Conservation (phyloP, 2,329 filamentous ascomycete genomes). For the Colletotrichum graminicola region DNA sequence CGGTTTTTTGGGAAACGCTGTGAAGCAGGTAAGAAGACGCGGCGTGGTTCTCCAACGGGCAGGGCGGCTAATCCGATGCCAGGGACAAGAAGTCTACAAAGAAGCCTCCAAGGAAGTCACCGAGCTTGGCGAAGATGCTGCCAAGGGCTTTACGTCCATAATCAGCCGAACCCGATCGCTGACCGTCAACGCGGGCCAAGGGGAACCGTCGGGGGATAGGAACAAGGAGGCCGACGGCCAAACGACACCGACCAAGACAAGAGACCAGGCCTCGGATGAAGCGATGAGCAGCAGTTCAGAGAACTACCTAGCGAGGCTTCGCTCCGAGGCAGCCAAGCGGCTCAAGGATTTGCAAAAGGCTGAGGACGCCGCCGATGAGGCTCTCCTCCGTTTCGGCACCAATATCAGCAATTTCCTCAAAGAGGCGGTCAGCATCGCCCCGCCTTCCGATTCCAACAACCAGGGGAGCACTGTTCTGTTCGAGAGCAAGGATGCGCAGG, state of each 20-base stretch:
- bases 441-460: constrained; percentile 68
- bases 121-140: constrained; percentile 83
- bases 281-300: constrained; percentile 60
- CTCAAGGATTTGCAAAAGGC: constrained; percentile 91
- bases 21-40: constrained; percentile 78
- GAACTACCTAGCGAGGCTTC: constrained; percentile 81
- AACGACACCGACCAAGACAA: constrained; percentile 61
- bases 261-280: constrained; percentile 57
- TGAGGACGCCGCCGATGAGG: constrained; percentile 96
- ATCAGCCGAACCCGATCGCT: constrained; percentile 80
- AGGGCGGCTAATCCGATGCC: constrained; percentile 30
- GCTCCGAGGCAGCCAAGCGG: constrained; percentile 81
- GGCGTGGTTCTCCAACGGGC: not conserved
- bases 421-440: constrained; percentile 90
- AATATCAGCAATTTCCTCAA: constrained; percentile 91
- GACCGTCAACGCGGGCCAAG: constrained; percentile 67
- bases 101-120: constrained; percentile 88
- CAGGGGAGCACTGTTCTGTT: constrained; percentile 80
- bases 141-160: constrained; percentile 80
- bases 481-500: constrained; percentile 90
- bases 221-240: constrained; percentile 46
- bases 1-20: constrained; percentile 90
- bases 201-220: constrained; percentile 42
- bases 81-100: constrained; percentile 86
- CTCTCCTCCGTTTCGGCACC: constrained; percentile 88